phyloP scores from a whole-genome alignment of 164 flowering plant species.

The Vitis riparia region DNA sequence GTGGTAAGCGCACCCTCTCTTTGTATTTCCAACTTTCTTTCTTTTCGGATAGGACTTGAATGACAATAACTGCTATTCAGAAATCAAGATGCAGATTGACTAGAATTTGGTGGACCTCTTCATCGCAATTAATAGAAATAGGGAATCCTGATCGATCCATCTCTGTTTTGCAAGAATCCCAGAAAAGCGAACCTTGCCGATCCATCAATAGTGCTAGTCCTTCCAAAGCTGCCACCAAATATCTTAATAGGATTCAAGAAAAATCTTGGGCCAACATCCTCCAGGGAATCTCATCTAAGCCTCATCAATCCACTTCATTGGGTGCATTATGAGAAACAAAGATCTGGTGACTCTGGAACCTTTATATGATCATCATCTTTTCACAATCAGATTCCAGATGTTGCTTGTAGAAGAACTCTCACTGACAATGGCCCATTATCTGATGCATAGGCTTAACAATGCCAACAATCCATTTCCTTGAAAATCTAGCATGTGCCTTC shows the following conservation, averaged over 20 bases:
- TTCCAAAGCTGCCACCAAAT: conserved; percentile 94
- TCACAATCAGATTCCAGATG: too few relatives aligned
- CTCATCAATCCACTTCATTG: conserved; percentile 79
- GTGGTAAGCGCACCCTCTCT: conserved; percentile 18
- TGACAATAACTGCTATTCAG: conserved; percentile 73
- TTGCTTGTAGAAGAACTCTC: too few relatives aligned
- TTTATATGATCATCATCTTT: conserved; percentile 71
- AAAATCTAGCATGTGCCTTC: too few relatives aligned
- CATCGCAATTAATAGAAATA: too few relatives aligned
- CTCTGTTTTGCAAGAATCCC: too few relatives aligned
- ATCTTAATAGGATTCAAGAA: conserved; percentile 90
- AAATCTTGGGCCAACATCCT: conserved; percentile 91
- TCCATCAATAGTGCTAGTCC: conserved; percentile 62
- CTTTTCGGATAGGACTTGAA: conserved; percentile 64
- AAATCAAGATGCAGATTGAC: conserved; percentile 52
- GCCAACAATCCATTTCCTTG: too few relatives aligned
- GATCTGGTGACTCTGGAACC: conserved; percentile 98
- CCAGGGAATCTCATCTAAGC: conserved; percentile 5
- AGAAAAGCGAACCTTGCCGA: too few relatives aligned
- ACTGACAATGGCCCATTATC: too few relatives aligned
- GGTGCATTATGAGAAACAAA: conserved; percentile 81
- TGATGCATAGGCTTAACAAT: too few relatives aligned
- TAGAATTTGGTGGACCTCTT: too few relatives aligned
- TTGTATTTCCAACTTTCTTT: conserved; percentile 61
- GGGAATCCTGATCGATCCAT: too few relatives aligned